Conservation (phyloP, 2,329 filamentous ascomycete species). For the Fusarium pseudograminearum region DNA sequence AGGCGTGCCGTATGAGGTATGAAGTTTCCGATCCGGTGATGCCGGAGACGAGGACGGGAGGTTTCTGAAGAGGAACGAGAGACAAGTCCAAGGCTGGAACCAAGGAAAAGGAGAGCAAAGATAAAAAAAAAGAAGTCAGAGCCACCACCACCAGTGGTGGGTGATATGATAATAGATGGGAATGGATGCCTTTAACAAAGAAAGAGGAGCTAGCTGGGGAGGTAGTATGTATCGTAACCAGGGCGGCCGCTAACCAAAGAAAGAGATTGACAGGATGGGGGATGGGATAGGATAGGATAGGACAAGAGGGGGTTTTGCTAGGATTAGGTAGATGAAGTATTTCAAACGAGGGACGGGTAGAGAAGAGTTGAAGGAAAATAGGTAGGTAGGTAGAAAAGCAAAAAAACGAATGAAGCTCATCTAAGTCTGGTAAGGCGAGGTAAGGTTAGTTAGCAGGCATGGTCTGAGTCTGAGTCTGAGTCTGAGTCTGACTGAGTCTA, state of each 20-base stretch:
- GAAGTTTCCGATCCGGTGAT: slow-evolving; percentile 31
- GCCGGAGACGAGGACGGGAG: slow-evolving; percentile 24
- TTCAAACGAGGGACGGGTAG: slow-evolving; percentile 12
- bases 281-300: background rate
- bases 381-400: slow-evolving; percentile 36
- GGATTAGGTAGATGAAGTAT: slow-evolving; percentile 7
- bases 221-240: slow-evolving; percentile 5
- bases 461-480: slow-evolving; percentile 17
- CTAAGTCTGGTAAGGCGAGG: background rate
- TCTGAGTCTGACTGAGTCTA: background rate
- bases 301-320: slow-evolving; percentile 6
- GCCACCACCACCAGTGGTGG: slow-evolving; percentile 36
- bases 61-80: slow-evolving; percentile 35
- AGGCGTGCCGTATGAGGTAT: slow-evolving; percentile 11
- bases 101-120: slow-evolving; percentile 14
- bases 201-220: slow-evolving; percentile 13
- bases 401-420: slow-evolving; percentile 18
- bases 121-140: slow-evolving; percentile 6
- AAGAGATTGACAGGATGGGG: slow-evolving; percentile 9
- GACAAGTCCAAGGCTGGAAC: slow-evolving; percentile 21
- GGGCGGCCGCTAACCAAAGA: slow-evolving; percentile 22
- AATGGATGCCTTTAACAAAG: slow-evolving; percentile 13
- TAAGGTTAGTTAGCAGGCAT: slow-evolving; percentile 1
- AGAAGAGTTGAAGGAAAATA: slow-evolving; percentile 26
- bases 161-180: slow-evolving; percentile 26